Percentiles rank a stretch among this genome's conserved stretches.
Evolutionary conservation across 768 basidiomycete species (phyloP).

Genomic region (Leccinum rimulosum): DNA sequence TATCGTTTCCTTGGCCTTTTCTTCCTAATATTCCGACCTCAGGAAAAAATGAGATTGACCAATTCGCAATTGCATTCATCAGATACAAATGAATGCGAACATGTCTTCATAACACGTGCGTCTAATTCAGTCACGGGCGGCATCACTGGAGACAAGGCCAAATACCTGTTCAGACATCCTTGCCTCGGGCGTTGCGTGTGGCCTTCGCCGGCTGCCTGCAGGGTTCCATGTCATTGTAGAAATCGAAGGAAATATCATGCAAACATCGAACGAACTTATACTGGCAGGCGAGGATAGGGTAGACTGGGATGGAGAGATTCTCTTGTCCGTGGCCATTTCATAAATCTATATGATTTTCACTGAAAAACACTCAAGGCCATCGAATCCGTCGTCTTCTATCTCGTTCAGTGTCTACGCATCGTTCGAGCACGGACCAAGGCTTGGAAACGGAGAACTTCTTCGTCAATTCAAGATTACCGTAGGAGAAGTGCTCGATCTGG

Average conservation of each 20-base stretch:
- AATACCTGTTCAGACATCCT: neutral
- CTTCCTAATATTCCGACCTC: too few species aligned
- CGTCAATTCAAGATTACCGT: neutral
- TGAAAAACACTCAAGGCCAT: neutral
- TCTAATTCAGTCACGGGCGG: too few species aligned
- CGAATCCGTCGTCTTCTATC: neutral
- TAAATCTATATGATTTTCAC: neutral
- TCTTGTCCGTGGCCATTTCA: neutral
- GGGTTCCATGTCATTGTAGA: neutral
- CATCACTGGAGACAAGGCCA: too few species aligned
- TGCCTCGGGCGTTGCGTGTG: neutral
- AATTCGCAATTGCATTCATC: too few species aligned
- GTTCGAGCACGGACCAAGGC: neutral
- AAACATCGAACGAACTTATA: neutral
- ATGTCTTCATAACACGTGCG: too few species aligned
- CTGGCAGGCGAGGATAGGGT: neutral
- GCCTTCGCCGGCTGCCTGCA: neutral
- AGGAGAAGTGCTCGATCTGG: neutral
- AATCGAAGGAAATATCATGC: neutral
- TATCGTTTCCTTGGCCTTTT: too few species aligned
- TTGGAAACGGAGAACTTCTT: neutral
- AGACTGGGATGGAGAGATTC: neutral
- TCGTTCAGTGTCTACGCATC: neutral
- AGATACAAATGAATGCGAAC: too few species aligned
- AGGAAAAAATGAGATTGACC: too few species aligned